Evolutionary conservation across 345 rosid species (phyloP).

Genomic region (Durio zibethinus): DNA sequence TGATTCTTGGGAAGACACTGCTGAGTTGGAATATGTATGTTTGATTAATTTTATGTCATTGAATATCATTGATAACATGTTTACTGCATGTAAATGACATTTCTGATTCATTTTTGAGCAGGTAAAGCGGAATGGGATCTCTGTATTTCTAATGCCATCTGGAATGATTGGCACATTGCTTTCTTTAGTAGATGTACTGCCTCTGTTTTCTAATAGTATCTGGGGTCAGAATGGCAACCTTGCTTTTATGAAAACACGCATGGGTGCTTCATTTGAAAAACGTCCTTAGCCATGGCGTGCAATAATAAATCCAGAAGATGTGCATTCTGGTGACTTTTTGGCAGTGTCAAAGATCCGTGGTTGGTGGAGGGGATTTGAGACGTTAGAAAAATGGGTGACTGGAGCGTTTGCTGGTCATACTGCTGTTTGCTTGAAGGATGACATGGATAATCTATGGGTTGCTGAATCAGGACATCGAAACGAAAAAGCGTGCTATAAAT

Average conservation of each 20-base stretch:
- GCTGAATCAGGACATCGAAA: constrained; percentile 99
- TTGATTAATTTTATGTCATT: constrained; percentile 4
- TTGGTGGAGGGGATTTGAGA: constrained; percentile 99
- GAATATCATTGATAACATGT: background rate
- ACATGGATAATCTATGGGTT: constrained; percentile 90
- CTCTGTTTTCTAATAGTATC: constrained; percentile 77
- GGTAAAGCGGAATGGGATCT: constrained; percentile 93
- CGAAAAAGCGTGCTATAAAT: constrained; percentile 59
- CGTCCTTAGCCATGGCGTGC: constrained; percentile 78
- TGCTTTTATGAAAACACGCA: constrained; percentile 75
- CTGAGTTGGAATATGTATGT: constrained; percentile 88
- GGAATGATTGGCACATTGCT: constrained; percentile 94
- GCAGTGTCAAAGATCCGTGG: constrained; percentile 94
- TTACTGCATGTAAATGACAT: constrained; percentile 10
- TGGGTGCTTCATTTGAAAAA: constrained; percentile 88
- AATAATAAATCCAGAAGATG: constrained; percentile 66
- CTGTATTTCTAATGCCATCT: constrained; percentile 95
- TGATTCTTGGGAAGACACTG: constrained; percentile 85
- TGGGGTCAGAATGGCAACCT: constrained; percentile 96
- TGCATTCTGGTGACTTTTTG: constrained; percentile 88
- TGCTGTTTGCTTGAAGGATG: constrained; percentile 96
- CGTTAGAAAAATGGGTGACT: constrained; percentile 97
- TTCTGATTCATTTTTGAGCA: constrained; percentile 31
- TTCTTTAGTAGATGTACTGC: constrained; percentile 80
- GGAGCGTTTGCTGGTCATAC: constrained; percentile 99